These are phyloP conservation scores for Puya raimondii DNA, from an alignment of 176 grass and related monocot species.

Conservation along the genomic window DNA sequence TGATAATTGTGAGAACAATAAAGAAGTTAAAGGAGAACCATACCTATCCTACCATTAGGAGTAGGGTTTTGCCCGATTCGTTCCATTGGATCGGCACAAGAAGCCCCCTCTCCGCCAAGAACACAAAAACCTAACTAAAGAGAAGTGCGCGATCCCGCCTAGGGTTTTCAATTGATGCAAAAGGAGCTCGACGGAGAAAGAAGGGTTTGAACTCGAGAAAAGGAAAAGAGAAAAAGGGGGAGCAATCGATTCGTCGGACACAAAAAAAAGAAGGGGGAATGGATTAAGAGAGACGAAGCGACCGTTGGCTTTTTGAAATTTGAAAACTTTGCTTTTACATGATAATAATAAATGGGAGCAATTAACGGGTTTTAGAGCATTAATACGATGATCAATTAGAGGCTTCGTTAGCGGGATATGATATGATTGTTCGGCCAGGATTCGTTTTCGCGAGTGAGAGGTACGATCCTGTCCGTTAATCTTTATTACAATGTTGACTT, in stretches of 20 bases:
- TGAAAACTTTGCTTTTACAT: not conserved
- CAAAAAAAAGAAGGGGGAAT: not conserved
- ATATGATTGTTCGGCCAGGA: not conserved
- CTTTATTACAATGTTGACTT: not conserved
- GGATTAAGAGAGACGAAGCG: not conserved
- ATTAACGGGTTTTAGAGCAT: not conserved
- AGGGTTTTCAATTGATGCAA: not conserved
- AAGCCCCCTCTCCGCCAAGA: not conserved
- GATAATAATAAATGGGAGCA: not conserved
- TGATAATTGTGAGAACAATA: not conserved
- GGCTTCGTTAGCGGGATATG: not conserved
- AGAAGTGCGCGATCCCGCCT: not conserved
- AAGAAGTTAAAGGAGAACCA: not conserved
- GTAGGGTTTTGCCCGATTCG: not conserved
- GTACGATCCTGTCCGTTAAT: not conserved
- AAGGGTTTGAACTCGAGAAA: slow-evolving; percentile 4
- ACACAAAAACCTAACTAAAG: not conserved
- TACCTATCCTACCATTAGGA: not conserved
- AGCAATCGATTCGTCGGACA: not conserved
- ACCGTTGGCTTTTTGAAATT: slow-evolving; percentile 26
- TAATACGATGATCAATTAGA: not conserved
- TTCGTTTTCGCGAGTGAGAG: not conserved
- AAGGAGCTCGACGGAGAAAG: not conserved
- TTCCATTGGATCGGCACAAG: not conserved
- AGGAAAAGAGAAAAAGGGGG: not conserved